phyloP scores from a whole-genome alignment of 1,284 basidiomycete species.

The Neotropicomus parvogracilis region DNA sequence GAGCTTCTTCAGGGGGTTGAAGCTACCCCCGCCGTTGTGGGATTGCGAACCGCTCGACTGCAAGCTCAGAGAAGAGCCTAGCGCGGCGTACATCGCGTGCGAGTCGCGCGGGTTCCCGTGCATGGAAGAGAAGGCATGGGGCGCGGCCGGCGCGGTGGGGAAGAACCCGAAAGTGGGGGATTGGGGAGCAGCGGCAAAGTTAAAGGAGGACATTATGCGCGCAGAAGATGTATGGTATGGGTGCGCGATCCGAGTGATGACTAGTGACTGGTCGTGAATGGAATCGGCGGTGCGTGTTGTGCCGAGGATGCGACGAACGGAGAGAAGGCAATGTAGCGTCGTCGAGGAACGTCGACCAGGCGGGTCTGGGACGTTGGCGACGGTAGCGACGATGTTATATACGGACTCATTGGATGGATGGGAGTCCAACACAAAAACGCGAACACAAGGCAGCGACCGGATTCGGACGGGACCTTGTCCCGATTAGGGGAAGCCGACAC shows the following conservation, averaged over 20 bases:
- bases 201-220: slow-evolving; percentile 45
- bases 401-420: too few relatives aligned
- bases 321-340: too few relatives aligned
- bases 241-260: too few relatives aligned
- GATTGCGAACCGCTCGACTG: slow-evolving; percentile 24
- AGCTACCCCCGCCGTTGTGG: slow-evolving; percentile 14
- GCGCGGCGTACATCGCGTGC: slow-evolving; percentile 61
- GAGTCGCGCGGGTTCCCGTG: slow-evolving; percentile 64
- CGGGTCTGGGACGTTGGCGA: slow-evolving; percentile 14
- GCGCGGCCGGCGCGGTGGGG: slow-evolving; percentile 54
- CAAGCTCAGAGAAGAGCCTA: slow-evolving; percentile 38
- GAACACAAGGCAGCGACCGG: slow-evolving; percentile 29
- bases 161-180: slow-evolving; percentile 60
- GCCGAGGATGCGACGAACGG: too few relatives aligned
- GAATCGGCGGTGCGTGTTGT: background rate
- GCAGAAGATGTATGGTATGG: background rate
- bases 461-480: slow-evolving; percentile 21
- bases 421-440: background rate
- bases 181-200: slow-evolving; percentile 35
- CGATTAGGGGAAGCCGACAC: slow-evolving; percentile 17
- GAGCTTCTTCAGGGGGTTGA: slow-evolving; percentile 31
- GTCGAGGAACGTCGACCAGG: slow-evolving; percentile 16
- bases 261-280: too few relatives aligned
- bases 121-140: slow-evolving; percentile 61
- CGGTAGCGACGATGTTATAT: slow-evolving; percentile 24